Evolutionary conservation across 2,329 filamentous ascomycete genomes (phyloP).

Genomic region (Colletotrichum tropicicola): DNA sequence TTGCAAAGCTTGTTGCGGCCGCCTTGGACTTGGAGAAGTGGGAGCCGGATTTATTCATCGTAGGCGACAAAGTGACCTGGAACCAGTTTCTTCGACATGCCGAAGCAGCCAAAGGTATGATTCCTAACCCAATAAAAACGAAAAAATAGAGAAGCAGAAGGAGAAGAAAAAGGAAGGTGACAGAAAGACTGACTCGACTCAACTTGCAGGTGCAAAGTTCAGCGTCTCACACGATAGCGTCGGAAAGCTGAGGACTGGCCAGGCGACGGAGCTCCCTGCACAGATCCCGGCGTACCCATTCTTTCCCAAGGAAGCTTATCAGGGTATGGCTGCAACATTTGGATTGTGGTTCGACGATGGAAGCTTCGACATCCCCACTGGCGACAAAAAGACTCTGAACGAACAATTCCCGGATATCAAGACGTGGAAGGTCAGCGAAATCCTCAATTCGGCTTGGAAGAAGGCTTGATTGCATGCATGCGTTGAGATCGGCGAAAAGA

Average conservation of each 20-base stretch:
- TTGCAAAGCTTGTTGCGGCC: constrained; percentile 54
- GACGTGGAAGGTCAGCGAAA: constrained; percentile 34
- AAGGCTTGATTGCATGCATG: not conserved
- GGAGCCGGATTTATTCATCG: constrained; percentile 46
- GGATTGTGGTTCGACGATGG: constrained; percentile 34
- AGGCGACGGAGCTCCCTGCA: constrained; percentile 43
- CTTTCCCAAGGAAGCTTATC: constrained; percentile 34
- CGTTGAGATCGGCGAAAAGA: too few species aligned
- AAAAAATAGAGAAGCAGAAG: too few species aligned
- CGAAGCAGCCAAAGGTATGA: constrained; percentile 43
- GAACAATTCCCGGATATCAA: constrained; percentile 34
- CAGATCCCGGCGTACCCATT: constrained; percentile 37
- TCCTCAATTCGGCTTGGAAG: constrained; percentile 34
- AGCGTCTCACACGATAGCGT: constrained; percentile 42
- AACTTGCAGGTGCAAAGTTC: constrained; percentile 40
- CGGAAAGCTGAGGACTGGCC: constrained; percentile 41
- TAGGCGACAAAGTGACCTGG: constrained; percentile 52
- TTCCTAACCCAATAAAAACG: too few species aligned
- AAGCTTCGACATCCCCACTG: constrained; percentile 28
- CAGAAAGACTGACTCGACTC: too few species aligned
- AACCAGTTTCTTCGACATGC: constrained; percentile 54
- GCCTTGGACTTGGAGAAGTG: constrained; percentile 52
- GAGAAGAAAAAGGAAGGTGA: too few species aligned
- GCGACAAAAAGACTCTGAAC: constrained; percentile 32
- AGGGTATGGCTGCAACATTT: constrained; percentile 33